Conservation (phyloP, 768 basidiomycete species). For the Cystobasidium tubakii region DNA sequence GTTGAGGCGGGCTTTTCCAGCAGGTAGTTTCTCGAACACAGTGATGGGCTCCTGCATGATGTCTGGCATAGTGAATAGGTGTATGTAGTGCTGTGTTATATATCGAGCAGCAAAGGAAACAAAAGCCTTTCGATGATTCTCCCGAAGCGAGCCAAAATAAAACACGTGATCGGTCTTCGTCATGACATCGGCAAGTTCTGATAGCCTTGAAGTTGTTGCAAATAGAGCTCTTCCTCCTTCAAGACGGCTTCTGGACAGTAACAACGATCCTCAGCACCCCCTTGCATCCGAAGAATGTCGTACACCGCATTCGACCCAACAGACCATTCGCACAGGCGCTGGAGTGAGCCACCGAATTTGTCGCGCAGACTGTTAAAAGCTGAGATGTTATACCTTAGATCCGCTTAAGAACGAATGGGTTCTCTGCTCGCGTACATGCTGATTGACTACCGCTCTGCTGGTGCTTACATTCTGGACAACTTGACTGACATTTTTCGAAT, state of each 20-base stretch:
- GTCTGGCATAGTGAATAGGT: constrained; percentile 11
- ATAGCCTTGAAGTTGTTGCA: no score
- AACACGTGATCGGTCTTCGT: neutral
- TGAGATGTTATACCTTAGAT: constrained; percentile 34
- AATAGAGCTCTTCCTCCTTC: no score
- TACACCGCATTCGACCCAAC: constrained; percentile 18
- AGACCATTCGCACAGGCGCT: constrained; percentile 32
- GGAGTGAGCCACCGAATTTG: constrained; percentile 14
- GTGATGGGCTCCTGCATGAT: constrained; percentile 33
- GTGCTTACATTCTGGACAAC: neutral
- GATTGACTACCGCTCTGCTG: neutral
- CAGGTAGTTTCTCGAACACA: neutral
- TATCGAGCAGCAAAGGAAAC: no score
- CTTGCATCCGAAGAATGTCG: no score
- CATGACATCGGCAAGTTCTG: neutral
- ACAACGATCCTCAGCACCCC: no score
- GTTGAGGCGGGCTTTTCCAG: constrained; percentile 39
- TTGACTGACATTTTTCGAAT: neutral
- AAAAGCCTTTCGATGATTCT: neutral
- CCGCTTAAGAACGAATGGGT: constrained; percentile 45
- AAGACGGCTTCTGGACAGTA: no score
- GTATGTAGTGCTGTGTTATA: neutral
- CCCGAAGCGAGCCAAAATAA: constrained; percentile 1
- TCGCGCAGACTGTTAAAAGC: neutral
- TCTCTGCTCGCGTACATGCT: constrained; percentile 42